Evolutionary conservation across 2,329 filamentous ascomycete species (phyloP), one percentile per base, ranked within the genome.

Genomic region (Aaosphaeria arxii): DNA sequence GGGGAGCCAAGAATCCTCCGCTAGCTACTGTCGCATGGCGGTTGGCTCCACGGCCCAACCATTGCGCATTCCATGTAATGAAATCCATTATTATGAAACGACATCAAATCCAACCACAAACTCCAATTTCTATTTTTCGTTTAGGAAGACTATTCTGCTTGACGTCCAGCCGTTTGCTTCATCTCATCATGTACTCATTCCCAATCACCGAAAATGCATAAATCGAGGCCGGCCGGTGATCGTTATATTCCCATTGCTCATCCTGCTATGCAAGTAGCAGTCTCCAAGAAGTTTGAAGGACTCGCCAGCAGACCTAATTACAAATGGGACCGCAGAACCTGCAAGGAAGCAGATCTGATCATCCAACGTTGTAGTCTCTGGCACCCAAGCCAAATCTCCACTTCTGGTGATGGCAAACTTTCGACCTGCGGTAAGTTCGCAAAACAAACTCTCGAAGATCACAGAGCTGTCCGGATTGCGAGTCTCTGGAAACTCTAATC

Each of bases 301-400:
- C 35, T 42, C 11, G 6, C 30, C 48, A 13, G 40, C 38, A 40
- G 44, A 40, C 30, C 48, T 50, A 5, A 53, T 40, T 28, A 53
- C 50, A 13, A 53, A 50, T 7, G 48, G 50, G 13, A 53, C 50
- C 11, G 39, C 48, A 42, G 45, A 53, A 24, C 50, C 50, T 30
- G 48, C 50, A 29, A 50, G 45, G 24, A 50, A 43, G 47, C 50
- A 53, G 36, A 52, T 50, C 5, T n/a, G 32, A 46, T 53, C 50
- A 44, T 13, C 35, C n/a, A 45, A 40, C 35, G 11, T 50, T 29
- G 48, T 48, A 13, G 30, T 30, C 29, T n/a, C 9, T 4, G 50
- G 50, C 6, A 53, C 43, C 50, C 50, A 53, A 39, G 50, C 50
- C 40, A 46, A 6, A 32, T 29, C 13, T 4, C 31, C 40, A n/a